Conservation (phyloP, 2,329 filamentous ascomycete genomes). For the Paraphoma chrysanthemicola region DNA sequence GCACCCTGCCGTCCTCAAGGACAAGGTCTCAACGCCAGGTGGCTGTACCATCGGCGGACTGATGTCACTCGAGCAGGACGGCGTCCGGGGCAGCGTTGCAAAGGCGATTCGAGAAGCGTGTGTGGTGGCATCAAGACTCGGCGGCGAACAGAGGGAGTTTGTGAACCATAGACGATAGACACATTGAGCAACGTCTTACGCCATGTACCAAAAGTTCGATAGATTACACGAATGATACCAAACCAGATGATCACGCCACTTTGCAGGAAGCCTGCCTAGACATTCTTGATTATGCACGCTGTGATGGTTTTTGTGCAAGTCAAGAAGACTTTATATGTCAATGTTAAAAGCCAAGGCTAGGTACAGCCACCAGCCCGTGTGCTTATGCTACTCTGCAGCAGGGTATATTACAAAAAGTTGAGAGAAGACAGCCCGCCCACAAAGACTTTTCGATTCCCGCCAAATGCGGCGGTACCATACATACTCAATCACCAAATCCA, state of each 20-base stretch:
- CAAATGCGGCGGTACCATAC: no score
- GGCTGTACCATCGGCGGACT: constrained; percentile 80
- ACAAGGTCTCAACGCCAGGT: constrained; percentile 79
- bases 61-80: constrained; percentile 75
- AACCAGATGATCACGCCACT: not conserved
- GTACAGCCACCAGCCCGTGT: constrained; percentile 1
- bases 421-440: constrained; percentile 2
- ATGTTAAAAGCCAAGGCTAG: constrained; percentile 4
- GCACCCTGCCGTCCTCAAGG: constrained; percentile 75
- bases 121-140: constrained; percentile 71
- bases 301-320: no score
- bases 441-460: not conserved
- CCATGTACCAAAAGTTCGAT: not conserved
- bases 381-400: constrained; percentile 1
- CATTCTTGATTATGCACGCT: no score
- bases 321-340: no score
- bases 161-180: constrained; percentile 53
- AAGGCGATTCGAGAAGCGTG: constrained; percentile 75
- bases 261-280: no score
- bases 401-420: constrained; percentile 26
- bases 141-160: constrained; percentile 56
- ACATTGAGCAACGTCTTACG: not conserved
- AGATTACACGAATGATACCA: constrained; percentile 12
- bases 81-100: constrained; percentile 70
- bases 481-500: no score